Evolutionary conservation across 2,329 filamentous ascomycete genomes (phyloP), one percentile per base, ranked within the genome.

Genomic region (Neopestalotiopsis sp.): DNA sequence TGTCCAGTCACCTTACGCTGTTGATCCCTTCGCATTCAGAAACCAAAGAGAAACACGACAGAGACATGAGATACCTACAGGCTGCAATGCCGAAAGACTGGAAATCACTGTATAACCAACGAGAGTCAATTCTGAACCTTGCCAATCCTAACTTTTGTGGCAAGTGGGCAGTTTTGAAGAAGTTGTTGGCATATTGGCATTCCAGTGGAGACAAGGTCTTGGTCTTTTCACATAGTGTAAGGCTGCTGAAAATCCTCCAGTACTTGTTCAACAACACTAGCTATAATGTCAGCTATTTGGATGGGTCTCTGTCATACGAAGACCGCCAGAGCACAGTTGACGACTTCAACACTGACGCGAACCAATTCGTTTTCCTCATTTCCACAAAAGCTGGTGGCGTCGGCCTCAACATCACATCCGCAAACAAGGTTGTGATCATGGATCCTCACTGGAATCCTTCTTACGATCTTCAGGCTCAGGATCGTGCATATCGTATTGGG

Each of bases 381-480:
- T 97, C 93, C 28, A 98, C 96, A 6, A 94, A 92, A 76, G 95
- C 96, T 2, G 96, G 96, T 30, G 96, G 96, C 4, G 92, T 98
- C 0, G 96, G 96, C 0, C 85, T 99, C 34, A 99, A 99, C 78
- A 98, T 99, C 77, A 97, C 95, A 0, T 96, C 94, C 1, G 96
- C 96, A 1, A 99, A 99, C 81, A 98, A 98, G 81, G 96, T 99
- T 0, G 95, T 99, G 56, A 94, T 99, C 45, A 91, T 98, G 62
- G 96, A 98, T 78, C 96, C 96, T 0, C 96, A 98, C 75, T 99
- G 96, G 96, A 99, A 99, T 73, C 96, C 96, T 0, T 89, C 94
- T 1, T 95, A 96, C 73, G 96, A 99, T 76, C 86, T 98, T 0
- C 96, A 99, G 79, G 96, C 96, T 0, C 96, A 99, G 80, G 96